Conservation (phyloP, 2,329 filamentous ascomycete species). For the Cercospora sp. region DNA sequence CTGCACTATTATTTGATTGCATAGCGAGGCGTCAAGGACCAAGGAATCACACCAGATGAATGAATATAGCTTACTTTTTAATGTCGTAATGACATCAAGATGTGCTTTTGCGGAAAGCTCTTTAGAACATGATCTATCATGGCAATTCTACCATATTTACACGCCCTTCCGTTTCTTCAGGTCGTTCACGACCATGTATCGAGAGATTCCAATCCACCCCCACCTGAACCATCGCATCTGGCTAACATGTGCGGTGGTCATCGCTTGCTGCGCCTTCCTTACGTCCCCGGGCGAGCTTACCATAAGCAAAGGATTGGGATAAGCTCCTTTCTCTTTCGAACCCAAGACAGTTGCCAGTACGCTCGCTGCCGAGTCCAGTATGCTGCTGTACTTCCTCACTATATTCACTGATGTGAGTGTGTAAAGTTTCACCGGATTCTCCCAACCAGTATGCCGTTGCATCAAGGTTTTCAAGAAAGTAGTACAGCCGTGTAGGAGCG, state of each 20-base stretch:
- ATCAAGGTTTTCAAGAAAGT: slow-evolving; percentile 69
- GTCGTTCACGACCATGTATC: slow-evolving; percentile 97
- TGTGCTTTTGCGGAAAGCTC: background rate
- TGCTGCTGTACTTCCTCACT: slow-evolving; percentile 74
- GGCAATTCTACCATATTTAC: slow-evolving; percentile 7
- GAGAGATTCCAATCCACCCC: slow-evolving; percentile 86
- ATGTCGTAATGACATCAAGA: slow-evolving; percentile 22
- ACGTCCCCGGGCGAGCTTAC: slow-evolving; percentile 66
- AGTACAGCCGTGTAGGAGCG: slow-evolving; percentile 78
- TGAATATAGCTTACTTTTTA: slow-evolving; percentile 19
- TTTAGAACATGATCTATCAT: slow-evolving; percentile 1
- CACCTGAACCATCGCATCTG: slow-evolving; percentile 99
- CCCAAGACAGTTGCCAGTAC: slow-evolving; percentile 57
- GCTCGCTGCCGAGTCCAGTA: slow-evolving; percentile 75
- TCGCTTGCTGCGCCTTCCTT: slow-evolving; percentile 73
- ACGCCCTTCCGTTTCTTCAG: slow-evolving; percentile 59
- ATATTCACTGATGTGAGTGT: slow-evolving; percentile 73
- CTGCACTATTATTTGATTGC: slow-evolving; percentile 10
- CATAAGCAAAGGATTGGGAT: slow-evolving; percentile 63
- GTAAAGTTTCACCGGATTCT: slow-evolving; percentile 79
- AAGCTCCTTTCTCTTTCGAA: slow-evolving; percentile 55
- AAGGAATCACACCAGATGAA: slow-evolving; percentile 9
- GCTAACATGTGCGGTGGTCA: slow-evolving; percentile 86
- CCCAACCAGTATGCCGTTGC: slow-evolving; percentile 62
- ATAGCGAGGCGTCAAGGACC: slow-evolving; percentile 21